phyloP scores from a whole-genome alignment of 2,329 filamentous ascomycete genomes.

The Berkeleyomyces basicola region DNA sequence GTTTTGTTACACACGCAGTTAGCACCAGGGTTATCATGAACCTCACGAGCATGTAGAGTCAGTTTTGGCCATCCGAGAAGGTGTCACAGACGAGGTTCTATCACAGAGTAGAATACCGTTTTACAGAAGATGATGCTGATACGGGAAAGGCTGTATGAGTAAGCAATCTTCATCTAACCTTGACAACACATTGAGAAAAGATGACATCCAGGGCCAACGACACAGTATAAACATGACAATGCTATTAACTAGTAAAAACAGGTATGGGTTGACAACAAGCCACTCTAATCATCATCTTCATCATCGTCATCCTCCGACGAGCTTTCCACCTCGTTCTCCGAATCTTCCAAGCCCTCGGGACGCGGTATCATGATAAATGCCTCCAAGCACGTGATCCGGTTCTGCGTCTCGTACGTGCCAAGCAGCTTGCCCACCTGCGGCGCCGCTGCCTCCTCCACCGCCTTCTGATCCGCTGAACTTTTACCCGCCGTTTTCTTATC shows the following conservation, averaged over 20 bases:
- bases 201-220: not conserved
- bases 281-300: constrained; percentile 19
- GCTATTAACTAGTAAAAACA: not conserved
- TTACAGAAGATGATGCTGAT: no score
- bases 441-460: not conserved
- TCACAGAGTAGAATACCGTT: no score
- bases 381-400: constrained; percentile 75
- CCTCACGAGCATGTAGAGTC: no score
- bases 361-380: constrained; percentile 70
- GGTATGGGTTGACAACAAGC: not conserved
- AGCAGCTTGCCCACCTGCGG: constrained; percentile 44
- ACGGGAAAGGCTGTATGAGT: no score
- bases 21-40: no score
- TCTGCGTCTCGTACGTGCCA: constrained; percentile 67
- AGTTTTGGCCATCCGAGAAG: no score
- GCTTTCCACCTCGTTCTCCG: constrained; percentile 25
- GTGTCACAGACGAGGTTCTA: no score
- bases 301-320: constrained; percentile 24
- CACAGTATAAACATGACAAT: not conserved
- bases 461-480: constrained; percentile 8
- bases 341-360: constrained; percentile 42
- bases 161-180: not conserved
- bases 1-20: no score
- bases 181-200: no score
- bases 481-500: constrained; percentile 12